Base-by-base conservation (phyloP, 2,329 filamentous ascomycete genomes). In the Aspergillus felis region DNA sequence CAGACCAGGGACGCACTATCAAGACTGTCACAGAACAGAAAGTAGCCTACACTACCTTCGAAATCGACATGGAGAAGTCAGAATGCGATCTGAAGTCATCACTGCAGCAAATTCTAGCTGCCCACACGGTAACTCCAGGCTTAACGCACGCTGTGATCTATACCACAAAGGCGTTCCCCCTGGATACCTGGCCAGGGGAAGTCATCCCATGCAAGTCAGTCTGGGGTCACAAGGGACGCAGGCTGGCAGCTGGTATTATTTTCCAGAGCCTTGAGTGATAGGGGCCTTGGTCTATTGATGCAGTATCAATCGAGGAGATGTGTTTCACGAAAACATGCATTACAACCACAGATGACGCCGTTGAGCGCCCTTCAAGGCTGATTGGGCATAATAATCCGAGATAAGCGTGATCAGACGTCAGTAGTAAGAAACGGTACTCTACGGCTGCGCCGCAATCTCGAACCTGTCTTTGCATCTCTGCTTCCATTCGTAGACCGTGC, bases 151-250 rank as follows among this genome's bases (percentile, higher is more conserved):
- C 67, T 24, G 61, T 71, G 28, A 58, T 78, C 55, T 78, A 78
- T 61, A 73, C 69, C 4, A 63, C 71, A 4, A 63, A 68, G 49
- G 55, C 63, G 14, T 42, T 74, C 38, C 35, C 60, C 4, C 55
- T 60, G 27, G 57, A 58, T 4, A 50, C 54, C 22, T 71, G 68
- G 65, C 56, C 61, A 12, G 71, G 70, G 8, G 76, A 78, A 56
- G 61, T 78, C 42, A 61, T 79, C 25, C 77, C 77, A 9, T 79
- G 76, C 62, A 69, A 65, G 57, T 70, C 70, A 42, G 67, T 79
- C 38, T 79, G 75, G 74, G 75, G 74, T 4, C 54, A 59, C 20
- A 57, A 68, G 48, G 76, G 73, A 24, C 62, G 60, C 50, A 61
- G 59, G 55, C 60, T 79, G 54, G 65, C 64, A 42, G 77, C 74